Conservation (phyloP, 2,329 filamentous ascomycete genomes). For the Apiospora arundinis region DNA sequence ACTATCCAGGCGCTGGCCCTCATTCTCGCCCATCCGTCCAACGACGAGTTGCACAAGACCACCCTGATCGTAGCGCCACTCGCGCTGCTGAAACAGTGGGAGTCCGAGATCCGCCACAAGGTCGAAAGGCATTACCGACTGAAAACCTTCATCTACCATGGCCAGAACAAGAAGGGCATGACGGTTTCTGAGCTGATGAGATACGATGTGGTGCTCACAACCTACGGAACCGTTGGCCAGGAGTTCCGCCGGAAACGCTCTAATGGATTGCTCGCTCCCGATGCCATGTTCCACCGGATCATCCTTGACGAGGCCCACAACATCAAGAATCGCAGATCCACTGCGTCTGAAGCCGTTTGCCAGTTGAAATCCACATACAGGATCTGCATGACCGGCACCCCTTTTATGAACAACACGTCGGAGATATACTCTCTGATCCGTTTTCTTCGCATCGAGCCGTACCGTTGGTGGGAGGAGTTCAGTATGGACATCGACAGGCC, state of each 20-base stretch:
- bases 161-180: slow-evolving; percentile 29
- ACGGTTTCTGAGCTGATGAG: slow-evolving; percentile 55
- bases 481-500: slow-evolving; percentile 47
- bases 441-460: slow-evolving; percentile 81
- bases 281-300: slow-evolving; percentile 70
- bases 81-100: slow-evolving; percentile 24
- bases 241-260: slow-evolving; percentile 68
- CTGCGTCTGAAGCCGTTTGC: slow-evolving; percentile 65
- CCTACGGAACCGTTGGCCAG: slow-evolving; percentile 73
- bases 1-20: slow-evolving; percentile 39
- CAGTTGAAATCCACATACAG: slow-evolving; percentile 67
- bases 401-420: slow-evolving; percentile 85
- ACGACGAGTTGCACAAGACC: slow-evolving; percentile 32
- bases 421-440: slow-evolving; percentile 81
- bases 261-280: slow-evolving; percentile 62
- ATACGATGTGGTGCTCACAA: slow-evolving; percentile 80
- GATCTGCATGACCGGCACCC: slow-evolving; percentile 82
- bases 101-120: slow-evolving; percentile 32
- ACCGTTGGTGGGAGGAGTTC: slow-evolving; percentile 71
- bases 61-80: slow-evolving; percentile 34
- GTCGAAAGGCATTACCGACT: slow-evolving; percentile 36
- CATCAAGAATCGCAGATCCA: slow-evolving; percentile 78
- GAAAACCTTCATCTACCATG: slow-evolving; percentile 37
- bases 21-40: slow-evolving; percentile 36
- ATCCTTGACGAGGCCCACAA: slow-evolving; percentile 84